Evolutionary conservation across 140 eudicot genomes (phyloP), one percentile per base, ranked within the genome.

Genomic region (Cichorium intybus): DNA sequence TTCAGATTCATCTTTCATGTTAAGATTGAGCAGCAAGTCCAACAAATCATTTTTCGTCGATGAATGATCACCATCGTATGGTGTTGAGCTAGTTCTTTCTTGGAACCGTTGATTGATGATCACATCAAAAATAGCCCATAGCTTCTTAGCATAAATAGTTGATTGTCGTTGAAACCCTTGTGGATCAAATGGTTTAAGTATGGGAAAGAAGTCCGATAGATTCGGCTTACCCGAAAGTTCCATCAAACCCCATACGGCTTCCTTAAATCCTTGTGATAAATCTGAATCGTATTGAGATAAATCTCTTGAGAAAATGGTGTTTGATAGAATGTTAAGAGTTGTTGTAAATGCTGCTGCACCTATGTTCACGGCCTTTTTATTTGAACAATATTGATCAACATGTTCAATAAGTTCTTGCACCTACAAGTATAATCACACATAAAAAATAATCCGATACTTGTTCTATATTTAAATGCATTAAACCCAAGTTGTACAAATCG

Each of bases 151-250:
- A 41, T 20, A 37, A 37, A 48, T 14, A 4, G 7, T 26, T 48
- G 49, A 29, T 1, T 24, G 54, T 6, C 62, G 68, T 34, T 48
- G n/a, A 28, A 82, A 48, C 0, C 84, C 82, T 63, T 78, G 84
- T 11, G 76, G 84, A 64, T 82, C 88, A 15, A 82, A 22, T 4
- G 39, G 16, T 35, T 52, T 37, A 3, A 82, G 75, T 14, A 71
- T 21, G 0, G 88, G 85, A 50, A 78, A 82, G 27, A 57, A 79
- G 48, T 82, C 88, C 1, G 57, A 66, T 11, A 79, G 8, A 31
- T 72, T 82, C 2, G 78, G 78, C 17, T 69, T 81, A 16, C 79
- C 84, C 1, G 26, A 28, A 11, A 41, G 16, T 15, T 46, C 71
- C 60, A 59, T 17, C 1, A 71, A 41, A 3, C 47, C 81, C 35